Percentiles rank a stretch among this genome's conserved stretches.
phyloP scores from a whole-genome alignment of 345 rosid species.

The Rhizophora apiculata region DNA sequence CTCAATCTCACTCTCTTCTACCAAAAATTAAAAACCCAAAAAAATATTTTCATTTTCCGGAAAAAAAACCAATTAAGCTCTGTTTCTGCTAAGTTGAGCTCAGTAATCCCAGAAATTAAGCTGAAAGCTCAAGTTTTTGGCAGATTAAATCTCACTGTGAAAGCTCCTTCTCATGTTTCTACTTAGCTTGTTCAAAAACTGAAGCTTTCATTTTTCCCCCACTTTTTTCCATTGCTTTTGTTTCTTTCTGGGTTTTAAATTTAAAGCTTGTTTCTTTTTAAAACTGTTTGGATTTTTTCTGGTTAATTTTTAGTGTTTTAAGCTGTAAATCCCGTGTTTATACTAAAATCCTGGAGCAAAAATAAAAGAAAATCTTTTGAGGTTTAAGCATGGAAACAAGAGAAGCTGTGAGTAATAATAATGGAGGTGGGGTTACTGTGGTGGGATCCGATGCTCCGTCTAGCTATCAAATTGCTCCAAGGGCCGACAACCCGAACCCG shows the following conservation, averaged over 20 bases:
- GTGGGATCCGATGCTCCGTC: conserved; percentile 92
- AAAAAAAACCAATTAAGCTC: conserved; percentile 9
- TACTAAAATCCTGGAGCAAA: conserved; percentile 24
- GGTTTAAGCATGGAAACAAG: conserved; percentile 63
- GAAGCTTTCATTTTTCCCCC: conserved; percentile 2
- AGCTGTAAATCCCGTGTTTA: conserved; percentile 39
- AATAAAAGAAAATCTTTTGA: conserved; percentile 9
- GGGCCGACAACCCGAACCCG: conserved; percentile 50
- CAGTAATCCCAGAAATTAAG: conserved; percentile 24
- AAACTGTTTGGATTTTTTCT: background rate
- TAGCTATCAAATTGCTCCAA: conserved; percentile 71
- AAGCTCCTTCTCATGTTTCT: conserved; percentile 2
- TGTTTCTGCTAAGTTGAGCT: conserved; percentile 15
- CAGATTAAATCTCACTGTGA: conserved; percentile 17
- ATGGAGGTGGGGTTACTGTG: conserved; percentile 66
- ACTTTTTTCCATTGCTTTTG: background rate
- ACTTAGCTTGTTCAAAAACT: conserved; percentile 4
- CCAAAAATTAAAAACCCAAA: conserved; percentile 8
- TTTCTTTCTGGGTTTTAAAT: conserved; percentile 4
- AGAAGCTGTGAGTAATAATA: conserved; percentile 46
- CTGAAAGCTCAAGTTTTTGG: conserved; percentile 1
- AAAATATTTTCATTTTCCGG: background rate
- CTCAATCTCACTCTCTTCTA: conserved; percentile 22
- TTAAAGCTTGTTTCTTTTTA: conserved; percentile 5
- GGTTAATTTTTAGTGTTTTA: conserved; percentile 17